phyloP scores from a whole-genome alignment of 208 protist genomes.

The Porcisia hertigi region DNA sequence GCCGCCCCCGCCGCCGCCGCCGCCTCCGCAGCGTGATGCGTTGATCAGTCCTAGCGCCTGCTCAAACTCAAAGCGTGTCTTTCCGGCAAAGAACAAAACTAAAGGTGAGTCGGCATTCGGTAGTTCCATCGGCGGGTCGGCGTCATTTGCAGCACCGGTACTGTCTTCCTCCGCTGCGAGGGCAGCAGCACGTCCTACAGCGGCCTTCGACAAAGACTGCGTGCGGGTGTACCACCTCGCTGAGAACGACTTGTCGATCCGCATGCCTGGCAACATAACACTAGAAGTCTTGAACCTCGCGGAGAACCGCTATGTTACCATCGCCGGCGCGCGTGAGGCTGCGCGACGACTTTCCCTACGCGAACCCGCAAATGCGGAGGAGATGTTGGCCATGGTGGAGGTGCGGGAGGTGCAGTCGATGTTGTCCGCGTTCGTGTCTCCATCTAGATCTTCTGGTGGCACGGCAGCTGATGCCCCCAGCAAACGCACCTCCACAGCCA shows the following conservation, averaged over 20 bases:
- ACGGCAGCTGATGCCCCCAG: not conserved
- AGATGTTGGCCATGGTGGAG: conserved; percentile 58
- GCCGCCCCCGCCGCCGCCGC: not conserved
- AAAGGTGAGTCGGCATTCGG: conserved; percentile 19
- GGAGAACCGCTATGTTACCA: conserved; percentile 67
- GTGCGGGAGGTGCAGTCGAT: conserved; percentile 14
- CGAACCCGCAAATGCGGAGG: conserved; percentile 57
- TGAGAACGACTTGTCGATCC: conserved; percentile 47
- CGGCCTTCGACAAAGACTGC: conserved; percentile 77
- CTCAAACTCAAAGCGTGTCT: conserved; percentile 23
- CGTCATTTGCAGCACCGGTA: conserved; percentile 7
- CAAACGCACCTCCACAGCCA: conserved; percentile 8
- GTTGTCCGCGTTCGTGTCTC: conserved; percentile 7
- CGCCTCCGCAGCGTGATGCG: conserved; percentile 19
- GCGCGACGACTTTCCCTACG: conserved; percentile 63
- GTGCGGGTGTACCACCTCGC: conserved; percentile 51
- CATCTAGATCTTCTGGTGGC: not conserved
- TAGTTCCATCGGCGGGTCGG: not conserved
- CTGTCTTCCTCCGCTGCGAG: conserved; percentile 28
- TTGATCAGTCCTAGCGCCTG: conserved; percentile 20
- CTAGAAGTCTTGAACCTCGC: conserved; percentile 81
- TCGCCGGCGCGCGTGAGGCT: conserved; percentile 62
- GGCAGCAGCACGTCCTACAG: conserved; percentile 42
- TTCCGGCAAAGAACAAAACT: conserved; percentile 21
- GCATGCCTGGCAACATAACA: conserved; percentile 85